Conservation (phyloP, 768 basidiomycete species). For the Rubroboletus satanas region DNA sequence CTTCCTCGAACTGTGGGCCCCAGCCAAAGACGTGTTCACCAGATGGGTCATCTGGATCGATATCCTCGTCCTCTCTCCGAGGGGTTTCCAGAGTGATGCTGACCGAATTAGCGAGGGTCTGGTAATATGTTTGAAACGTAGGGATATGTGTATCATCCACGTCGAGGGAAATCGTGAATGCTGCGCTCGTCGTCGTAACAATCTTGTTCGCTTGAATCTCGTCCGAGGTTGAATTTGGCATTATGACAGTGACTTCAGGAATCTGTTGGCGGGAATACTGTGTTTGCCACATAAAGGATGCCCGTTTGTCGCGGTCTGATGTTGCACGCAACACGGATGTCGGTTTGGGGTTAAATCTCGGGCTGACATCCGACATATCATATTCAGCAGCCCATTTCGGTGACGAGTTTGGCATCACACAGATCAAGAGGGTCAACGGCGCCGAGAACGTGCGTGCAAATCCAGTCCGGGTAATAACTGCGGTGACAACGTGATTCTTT, state of each 20-base stretch:
- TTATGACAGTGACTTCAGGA: neutral
- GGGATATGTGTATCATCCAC: neutral
- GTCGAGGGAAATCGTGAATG: conserved; percentile 4
- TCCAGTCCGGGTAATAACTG: conserved; percentile 13
- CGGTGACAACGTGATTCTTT: neutral
- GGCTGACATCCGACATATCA: neutral
- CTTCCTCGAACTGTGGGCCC: conserved; percentile 6
- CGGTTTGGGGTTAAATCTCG: too few relatives aligned
- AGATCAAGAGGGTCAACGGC: neutral
- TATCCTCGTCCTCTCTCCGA: neutral
- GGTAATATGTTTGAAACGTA: conserved; percentile 15
- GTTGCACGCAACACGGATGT: neutral
- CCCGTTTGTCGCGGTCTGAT: neutral
- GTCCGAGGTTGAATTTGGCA: conserved; percentile 5
- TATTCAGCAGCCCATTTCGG: conserved; percentile 8
- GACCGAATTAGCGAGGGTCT: conserved; percentile 9
- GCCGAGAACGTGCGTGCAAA: conserved; percentile 4
- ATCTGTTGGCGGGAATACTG: too few relatives aligned
- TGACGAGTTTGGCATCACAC: neutral
- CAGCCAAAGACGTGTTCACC: neutral
- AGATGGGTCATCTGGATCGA: conserved; percentile 7
- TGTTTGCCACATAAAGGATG: too few relatives aligned
- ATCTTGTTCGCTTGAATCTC: conserved; percentile 1
- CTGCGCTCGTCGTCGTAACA: conserved; percentile 7
- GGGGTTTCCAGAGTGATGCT: neutral